Conservation (phyloP, 139 green algal genomes). For the Chlorella vulgaris region DNA sequence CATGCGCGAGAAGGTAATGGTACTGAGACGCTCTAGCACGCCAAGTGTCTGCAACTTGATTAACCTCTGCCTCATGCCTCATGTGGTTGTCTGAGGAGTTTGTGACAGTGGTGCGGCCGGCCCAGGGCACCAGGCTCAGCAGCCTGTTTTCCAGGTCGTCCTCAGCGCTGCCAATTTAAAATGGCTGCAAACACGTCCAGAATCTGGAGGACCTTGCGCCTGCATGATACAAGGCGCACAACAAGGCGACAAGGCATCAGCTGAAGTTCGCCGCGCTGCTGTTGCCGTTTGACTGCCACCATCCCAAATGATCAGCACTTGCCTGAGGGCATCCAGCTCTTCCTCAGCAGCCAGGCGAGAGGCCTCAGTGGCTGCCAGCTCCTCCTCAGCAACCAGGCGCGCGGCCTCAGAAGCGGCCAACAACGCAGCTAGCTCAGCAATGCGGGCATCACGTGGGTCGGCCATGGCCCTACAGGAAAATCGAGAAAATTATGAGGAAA, state of each 20-base stretch:
- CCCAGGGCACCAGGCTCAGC: background rate
- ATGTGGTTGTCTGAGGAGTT: background rate
- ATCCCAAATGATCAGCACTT: background rate
- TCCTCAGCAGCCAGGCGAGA: background rate
- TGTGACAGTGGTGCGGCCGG: background rate
- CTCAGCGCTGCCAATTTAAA: background rate
- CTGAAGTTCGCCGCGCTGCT: background rate
- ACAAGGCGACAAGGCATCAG: background rate
- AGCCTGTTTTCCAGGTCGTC: background rate
- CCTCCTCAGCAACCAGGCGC: background rate
- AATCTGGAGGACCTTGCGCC: background rate
- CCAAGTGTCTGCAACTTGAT: background rate
- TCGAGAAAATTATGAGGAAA: background rate
- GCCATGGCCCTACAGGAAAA: background rate
- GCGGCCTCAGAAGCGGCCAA: background rate
- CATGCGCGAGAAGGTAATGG: background rate
- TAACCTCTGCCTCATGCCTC: background rate
- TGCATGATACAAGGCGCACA: background rate
- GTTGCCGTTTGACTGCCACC: background rate
- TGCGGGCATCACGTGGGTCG: background rate
- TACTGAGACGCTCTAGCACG: background rate
- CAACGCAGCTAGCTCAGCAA: background rate
- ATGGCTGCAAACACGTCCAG: background rate
- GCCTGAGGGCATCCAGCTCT: background rate
- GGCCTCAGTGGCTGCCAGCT: background rate